Evolutionary conservation across 768 basidiomycete genomes (phyloP).

Genomic region (Tricholoma matsutake): DNA sequence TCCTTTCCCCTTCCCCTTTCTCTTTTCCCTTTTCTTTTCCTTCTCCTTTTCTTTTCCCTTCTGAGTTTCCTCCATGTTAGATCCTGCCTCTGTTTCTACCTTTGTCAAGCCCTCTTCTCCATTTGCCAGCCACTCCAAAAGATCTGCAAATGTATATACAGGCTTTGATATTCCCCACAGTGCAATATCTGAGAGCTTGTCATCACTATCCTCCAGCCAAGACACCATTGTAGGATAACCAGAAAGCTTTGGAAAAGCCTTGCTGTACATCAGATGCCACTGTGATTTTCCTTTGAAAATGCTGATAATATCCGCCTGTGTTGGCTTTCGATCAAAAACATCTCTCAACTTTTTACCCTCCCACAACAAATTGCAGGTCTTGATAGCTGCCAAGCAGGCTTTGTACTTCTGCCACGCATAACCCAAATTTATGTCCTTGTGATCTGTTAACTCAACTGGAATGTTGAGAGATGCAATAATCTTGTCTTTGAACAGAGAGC

Average conservation of each 20-base stretch:
- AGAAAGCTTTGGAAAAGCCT: too few species aligned
- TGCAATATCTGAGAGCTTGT: background rate
- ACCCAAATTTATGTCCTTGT: background rate
- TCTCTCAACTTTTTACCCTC: background rate
- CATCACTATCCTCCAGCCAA: background rate
- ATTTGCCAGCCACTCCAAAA: too few species aligned
- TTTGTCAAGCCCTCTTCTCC: too few species aligned
- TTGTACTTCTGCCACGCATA: constrained; percentile 1
- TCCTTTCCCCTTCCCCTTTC: background rate
- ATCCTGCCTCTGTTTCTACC: background rate
- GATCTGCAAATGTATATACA: too few species aligned
- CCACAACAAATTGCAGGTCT: background rate
- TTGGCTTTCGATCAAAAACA: too few species aligned
- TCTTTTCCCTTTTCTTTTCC: background rate
- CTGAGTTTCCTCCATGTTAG: background rate
- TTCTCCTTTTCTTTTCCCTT: background rate
- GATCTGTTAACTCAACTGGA: background rate
- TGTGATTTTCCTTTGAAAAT: too few species aligned
- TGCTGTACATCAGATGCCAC: too few species aligned
- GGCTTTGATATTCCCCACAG: too few species aligned
- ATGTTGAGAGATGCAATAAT: background rate
- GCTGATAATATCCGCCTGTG: too few species aligned
- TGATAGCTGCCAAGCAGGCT: background rate
- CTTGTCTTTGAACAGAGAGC: background rate
- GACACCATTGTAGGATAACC: too few species aligned